Percentiles rank a stretch among this genome's conserved stretches.
Conservation (phyloP, 2,329 filamentous ascomycete genomes). For the Penicillium carneum region DNA sequence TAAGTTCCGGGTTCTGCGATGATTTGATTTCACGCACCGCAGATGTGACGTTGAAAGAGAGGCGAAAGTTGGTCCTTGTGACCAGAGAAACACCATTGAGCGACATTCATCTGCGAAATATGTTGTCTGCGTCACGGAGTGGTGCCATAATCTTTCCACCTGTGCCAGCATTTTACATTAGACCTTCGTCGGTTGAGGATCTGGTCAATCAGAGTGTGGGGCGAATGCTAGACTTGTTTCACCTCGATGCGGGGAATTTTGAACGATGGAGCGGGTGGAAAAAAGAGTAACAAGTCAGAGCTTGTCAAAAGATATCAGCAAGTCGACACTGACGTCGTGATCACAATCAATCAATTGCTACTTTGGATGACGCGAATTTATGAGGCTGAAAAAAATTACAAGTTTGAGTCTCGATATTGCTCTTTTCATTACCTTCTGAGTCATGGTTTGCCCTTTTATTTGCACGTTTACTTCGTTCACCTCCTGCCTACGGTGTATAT, state of each 20-base stretch:
- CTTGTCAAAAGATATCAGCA: no score
- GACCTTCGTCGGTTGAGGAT: constrained; percentile 51
- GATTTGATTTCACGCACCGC: constrained; percentile 58
- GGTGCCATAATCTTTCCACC: constrained; percentile 57
- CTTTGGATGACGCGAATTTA: no score
- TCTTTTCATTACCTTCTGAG: no score
- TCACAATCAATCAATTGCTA: no score
- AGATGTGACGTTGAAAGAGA: constrained; percentile 58
- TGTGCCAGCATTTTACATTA: constrained; percentile 56
- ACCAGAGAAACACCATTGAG: constrained; percentile 57
- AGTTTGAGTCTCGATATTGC: no score
- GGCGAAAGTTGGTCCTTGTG: constrained; percentile 50
- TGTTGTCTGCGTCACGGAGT: constrained; percentile 49
- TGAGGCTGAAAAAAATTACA: no score
- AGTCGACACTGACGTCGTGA: no score
- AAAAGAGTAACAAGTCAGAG: constrained; percentile 13
- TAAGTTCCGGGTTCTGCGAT: constrained; percentile 53
- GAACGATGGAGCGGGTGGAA: constrained; percentile 39
- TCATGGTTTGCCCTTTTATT: no score
- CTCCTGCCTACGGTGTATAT: no score
- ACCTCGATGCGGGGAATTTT: constrained; percentile 53
- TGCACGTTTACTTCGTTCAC: no score
- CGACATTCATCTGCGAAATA: constrained; percentile 57
- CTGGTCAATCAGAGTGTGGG: constrained; percentile 57
- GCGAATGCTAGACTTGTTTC: constrained; percentile 57